Conservation (phyloP, 2,329 filamentous ascomycete genomes). For the Xylaria sp. region DNA sequence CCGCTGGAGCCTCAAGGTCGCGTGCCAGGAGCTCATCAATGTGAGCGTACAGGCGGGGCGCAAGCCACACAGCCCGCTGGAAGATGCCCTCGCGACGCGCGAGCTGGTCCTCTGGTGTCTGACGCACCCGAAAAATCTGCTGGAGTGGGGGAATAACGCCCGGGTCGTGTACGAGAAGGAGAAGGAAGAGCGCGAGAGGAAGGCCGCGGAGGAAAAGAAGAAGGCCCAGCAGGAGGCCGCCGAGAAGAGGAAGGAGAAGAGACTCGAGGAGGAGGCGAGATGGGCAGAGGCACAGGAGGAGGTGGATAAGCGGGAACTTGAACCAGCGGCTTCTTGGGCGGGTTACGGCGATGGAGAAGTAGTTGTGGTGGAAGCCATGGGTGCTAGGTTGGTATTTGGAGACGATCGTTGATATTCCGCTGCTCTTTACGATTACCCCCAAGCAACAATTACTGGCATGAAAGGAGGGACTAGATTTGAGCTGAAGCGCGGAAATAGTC, state of each 20-base stretch:
- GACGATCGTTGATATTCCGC: no score
- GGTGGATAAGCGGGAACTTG: no score
- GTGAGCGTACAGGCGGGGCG: conserved; percentile 45
- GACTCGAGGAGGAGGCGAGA: background rate
- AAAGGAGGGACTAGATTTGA: no score
- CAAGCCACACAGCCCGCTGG: conserved; percentile 53
- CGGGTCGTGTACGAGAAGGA: conserved; percentile 5
- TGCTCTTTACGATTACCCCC: no score
- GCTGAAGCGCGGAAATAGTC: no score
- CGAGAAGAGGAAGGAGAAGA: background rate
- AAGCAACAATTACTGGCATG: no score
- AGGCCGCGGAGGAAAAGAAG: background rate
- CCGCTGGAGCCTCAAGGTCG: conserved; percentile 45
- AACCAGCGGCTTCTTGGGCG: no score
- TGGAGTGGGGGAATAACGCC: conserved; percentile 40
- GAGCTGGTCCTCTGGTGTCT: conserved; percentile 55
- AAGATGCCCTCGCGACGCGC: conserved; percentile 55
- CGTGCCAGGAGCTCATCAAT: conserved; percentile 44
- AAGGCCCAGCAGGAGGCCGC: background rate
- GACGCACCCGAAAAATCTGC: conserved; percentile 45
- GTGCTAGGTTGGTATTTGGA: no score
- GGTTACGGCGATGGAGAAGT: no score
- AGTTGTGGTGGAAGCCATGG: no score
- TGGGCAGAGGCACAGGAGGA: no score
- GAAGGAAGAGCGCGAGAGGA: conserved; percentile 4